Conservation (phyloP, 257 asterid species). For the Oldenlandia corymbosa region DNA sequence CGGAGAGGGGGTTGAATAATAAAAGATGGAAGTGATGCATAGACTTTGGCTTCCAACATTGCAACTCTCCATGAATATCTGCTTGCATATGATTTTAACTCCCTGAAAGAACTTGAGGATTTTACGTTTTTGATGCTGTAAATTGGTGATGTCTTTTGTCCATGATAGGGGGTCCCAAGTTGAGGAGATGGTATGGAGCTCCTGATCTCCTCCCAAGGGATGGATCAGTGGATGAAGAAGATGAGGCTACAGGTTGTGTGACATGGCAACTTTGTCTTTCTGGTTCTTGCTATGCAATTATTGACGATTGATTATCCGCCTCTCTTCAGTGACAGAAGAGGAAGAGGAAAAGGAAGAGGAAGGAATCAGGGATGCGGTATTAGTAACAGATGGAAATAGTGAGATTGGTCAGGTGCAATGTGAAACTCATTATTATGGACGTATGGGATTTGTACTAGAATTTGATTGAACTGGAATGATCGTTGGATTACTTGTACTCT, state of each 20-base stretch:
- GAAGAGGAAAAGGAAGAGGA: conserved; percentile 69
- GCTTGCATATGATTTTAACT: too few species aligned
- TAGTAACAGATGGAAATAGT: conserved; percentile 88
- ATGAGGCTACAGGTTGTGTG: conserved; percentile 50
- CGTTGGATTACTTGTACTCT: background rate
- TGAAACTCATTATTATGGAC: background rate
- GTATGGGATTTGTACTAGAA: too few species aligned
- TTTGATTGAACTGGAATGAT: background rate
- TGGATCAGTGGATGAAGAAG: conserved; percentile 42
- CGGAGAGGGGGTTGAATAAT: too few species aligned
- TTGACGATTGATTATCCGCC: conserved; percentile 14
- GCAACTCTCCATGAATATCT: conserved; percentile 1
- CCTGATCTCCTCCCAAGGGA: conserved; percentile 61
- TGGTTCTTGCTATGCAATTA: background rate
- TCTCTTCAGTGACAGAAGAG: conserved; percentile 41
- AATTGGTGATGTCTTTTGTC: conserved; percentile 8
- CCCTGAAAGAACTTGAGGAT: too few species aligned
- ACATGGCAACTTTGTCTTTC: background rate
- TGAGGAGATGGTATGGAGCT: conserved; percentile 98
- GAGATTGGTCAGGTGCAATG: conserved; percentile 88
- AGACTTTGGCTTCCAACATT: background rate
- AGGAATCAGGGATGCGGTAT: conserved; percentile 73
- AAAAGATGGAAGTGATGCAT: background rate
- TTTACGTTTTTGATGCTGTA: conserved; percentile 4
- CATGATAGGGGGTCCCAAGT: conserved; percentile 85